Evolutionary conservation across 306 rosid species (phyloP), one percentile per base, ranked within the genome.

Genomic region (Purshia tridentata): DNA sequence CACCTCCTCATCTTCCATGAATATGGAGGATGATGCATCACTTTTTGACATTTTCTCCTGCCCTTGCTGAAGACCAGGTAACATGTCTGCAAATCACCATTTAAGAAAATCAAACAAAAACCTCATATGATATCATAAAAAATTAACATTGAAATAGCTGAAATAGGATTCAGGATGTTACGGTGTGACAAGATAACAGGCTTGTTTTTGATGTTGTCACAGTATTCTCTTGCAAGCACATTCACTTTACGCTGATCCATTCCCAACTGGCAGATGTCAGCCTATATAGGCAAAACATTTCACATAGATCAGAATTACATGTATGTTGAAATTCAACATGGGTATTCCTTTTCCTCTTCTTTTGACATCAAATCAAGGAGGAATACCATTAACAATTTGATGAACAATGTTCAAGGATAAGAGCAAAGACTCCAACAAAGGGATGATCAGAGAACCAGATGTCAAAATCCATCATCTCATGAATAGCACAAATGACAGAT

Each of bases 1-100:
- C 80, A 89, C 98, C 94, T 91, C 96, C 13, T 93, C 98, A 59
- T 93, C 98, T 77, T 93, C 98, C 98, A 91, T 93, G 77, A 76
- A 88, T 78, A 93, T 75, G 50, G 98, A 79, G 46, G 98, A 93
- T 0, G 86, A 84, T 42, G 83, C 86, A 72, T 88, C 97, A 85
- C 97, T 91, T 81, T 89, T 93, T 0, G 94, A 93, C 98, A 93
- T 93, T 84, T 93, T 93, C 61, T 88, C 92, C 75, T 88, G 96
- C 59, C 97, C 97, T 79, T 91, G 87, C 76, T 85, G 92, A 53
- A 91, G 78, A 53, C 98, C 96, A 14, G 92, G 94, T 62, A 93
- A 82, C 96, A 91, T 93, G 81, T 93, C 96, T 91, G 87, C 80
- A 86, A 60, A 82, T 22, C 47, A 72, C 53, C 80, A 61, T 22